These are phyloP conservation scores for Fusarium graminum DNA, from an alignment of 2,329 filamentous ascomycete genomes.

Conservation along the genomic window DNA sequence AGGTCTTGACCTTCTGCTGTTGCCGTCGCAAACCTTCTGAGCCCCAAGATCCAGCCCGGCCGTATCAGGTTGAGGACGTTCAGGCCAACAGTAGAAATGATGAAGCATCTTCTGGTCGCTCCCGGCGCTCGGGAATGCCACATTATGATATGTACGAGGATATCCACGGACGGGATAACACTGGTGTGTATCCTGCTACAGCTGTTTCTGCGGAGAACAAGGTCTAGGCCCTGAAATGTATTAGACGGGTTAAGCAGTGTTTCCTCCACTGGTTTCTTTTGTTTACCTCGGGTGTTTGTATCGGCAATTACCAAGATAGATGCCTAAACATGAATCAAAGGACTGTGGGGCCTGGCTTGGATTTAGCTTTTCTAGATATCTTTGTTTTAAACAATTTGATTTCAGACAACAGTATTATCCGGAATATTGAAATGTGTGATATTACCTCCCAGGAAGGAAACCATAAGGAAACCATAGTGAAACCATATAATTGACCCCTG, in stretches of 20 bases:
- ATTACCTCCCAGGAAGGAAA: too few species aligned
- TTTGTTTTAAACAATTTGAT: background rate
- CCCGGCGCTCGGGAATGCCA: background rate
- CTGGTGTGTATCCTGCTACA: background rate
- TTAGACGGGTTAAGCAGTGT: background rate
- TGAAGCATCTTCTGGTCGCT: background rate
- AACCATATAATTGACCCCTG: too few species aligned
- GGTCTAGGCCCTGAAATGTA: background rate
- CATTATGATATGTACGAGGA: slow-evolving; percentile 13
- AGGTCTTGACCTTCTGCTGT: slow-evolving; percentile 19
- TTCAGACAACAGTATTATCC: background rate
- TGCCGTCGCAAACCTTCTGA: background rate
- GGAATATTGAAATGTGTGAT: too few species aligned
- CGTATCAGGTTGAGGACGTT: background rate
- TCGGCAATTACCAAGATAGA: background rate
- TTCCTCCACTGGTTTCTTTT: background rate
- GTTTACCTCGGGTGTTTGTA: background rate
- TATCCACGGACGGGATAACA: background rate
- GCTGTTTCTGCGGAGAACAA: background rate
- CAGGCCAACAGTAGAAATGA: background rate
- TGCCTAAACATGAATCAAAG: background rate
- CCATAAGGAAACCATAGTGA: too few species aligned
- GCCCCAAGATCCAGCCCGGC: background rate
- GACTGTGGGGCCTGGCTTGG: too few species aligned
- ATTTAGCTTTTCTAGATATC: background rate